A percentile compares a stretch with the other conserved stretches of the same genome.
Conservation (phyloP, 441 rosid genomes). For the Breynia disticha region DNA sequence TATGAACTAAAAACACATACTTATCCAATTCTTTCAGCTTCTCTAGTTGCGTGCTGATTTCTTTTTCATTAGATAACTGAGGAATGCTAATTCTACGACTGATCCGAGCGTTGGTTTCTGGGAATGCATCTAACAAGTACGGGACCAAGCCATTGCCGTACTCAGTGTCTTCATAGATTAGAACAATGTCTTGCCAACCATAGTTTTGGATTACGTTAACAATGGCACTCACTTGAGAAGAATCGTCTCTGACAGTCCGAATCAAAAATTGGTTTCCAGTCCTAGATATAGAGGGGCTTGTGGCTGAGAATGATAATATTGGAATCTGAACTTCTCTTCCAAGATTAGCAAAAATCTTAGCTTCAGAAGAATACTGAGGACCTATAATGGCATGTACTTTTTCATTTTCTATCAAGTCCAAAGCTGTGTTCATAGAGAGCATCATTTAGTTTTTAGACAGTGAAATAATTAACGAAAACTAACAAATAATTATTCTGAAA, state of each 20-base stretch:
- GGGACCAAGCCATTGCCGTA: conserved; percentile 34
- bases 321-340: conserved; percentile 32
- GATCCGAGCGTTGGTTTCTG: conserved; percentile 14
- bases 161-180: conserved; percentile 26
- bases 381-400: conserved; percentile 41
- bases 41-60: conserved; percentile 3
- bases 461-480: no score
- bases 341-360: conserved; percentile 24
- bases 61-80: not conserved
- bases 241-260: no score
- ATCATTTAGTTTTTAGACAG: no score
- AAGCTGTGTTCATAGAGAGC: conserved; percentile 27
- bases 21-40: conserved; percentile 23
- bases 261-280: no score
- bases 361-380: conserved; percentile 29
- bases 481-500: no score
- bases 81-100: conserved; percentile 17
- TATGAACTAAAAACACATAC: conserved; percentile 30
- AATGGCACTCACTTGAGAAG: conserved; percentile 29
- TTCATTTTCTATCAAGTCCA: conserved; percentile 33
- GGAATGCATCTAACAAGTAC: conserved; percentile 22
- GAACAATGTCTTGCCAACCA: conserved; percentile 25
- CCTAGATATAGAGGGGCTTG: no score
- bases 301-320: conserved; percentile 29
- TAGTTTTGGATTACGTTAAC: conserved; percentile 21